These are phyloP conservation scores for Erucastrum elatum DNA, from an alignment of 345 rosid genomes.

Conservation along the genomic window DNA sequence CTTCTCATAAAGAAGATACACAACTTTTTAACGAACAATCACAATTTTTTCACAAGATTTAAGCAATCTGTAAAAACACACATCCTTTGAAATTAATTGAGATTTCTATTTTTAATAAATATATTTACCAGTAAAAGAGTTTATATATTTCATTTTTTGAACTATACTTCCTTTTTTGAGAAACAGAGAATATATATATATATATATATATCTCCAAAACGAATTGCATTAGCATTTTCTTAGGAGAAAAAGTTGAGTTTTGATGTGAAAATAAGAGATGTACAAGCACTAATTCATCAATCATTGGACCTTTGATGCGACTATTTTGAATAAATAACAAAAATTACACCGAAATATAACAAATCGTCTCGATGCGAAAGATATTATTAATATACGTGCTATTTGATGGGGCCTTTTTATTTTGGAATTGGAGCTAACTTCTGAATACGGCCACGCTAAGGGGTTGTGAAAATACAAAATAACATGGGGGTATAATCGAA, in stretches of 20 bases:
- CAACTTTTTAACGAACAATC: no score
- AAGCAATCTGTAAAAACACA: no score
- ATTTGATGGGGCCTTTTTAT: conserved; percentile 27
- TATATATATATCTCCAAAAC: background rate
- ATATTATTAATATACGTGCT: conserved; percentile 15
- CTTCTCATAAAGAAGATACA: no score
- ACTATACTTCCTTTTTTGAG: no score
- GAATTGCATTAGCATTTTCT: background rate
- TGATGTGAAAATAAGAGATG: background rate
- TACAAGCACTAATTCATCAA: conserved; percentile 11
- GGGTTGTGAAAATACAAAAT: conserved; percentile 30
- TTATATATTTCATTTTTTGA: no score
- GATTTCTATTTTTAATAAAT: no score
- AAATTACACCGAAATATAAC: conserved; percentile 10
- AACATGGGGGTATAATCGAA: conserved; percentile 34
- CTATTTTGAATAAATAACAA: conserved; percentile 12
- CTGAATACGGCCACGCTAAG: conserved; percentile 18
- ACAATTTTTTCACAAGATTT: no score
- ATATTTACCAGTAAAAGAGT: no score
- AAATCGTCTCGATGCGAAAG: conserved; percentile 18
- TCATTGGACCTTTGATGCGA: conserved; percentile 32
- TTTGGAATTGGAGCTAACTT: conserved; percentile 27
- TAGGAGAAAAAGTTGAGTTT: background rate
- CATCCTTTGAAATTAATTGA: no score
- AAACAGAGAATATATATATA: no score